A percentile compares a stretch with the other conserved stretches of the same genome.
These are phyloP conservation scores for Rhizopogon salebrosus DNA, from an alignment of 768 basidiomycete genomes.

Conservation along the genomic window DNA sequence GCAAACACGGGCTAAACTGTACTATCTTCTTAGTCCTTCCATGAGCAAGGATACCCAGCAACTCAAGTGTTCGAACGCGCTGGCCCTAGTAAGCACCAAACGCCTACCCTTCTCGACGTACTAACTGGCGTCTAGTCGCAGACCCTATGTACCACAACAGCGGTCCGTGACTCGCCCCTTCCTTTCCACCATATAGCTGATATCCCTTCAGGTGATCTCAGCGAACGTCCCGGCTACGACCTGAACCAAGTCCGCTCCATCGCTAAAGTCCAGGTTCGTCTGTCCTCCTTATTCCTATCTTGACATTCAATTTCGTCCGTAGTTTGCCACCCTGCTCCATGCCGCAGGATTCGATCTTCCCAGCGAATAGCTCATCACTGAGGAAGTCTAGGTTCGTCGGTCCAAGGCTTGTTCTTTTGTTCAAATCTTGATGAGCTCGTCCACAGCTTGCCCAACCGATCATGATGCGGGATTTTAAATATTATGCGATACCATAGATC, in stretches of 20 bases:
- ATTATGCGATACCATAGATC: not conserved
- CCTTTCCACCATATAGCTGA: not conserved
- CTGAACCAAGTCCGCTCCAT: conserved; percentile 78
- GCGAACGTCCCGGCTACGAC: conserved; percentile 76
- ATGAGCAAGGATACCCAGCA: conserved; percentile 77
- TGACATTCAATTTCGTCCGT: not conserved
- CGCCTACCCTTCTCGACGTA: not conserved
- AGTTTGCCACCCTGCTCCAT: conserved; percentile 71
- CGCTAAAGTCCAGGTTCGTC: conserved; percentile 77
- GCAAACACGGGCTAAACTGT: not conserved
- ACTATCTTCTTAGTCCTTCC: conserved; percentile 54
- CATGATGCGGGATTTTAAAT: too few species aligned
- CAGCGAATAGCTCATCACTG: conserved; percentile 47
- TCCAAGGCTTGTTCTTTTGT: not conserved
- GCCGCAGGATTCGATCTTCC: conserved; percentile 53
- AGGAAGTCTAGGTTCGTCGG: conserved; percentile 72
- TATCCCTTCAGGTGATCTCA: conserved; percentile 57
- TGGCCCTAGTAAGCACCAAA: conserved; percentile 51
- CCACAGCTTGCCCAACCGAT: conserved; percentile 60
- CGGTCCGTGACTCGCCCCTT: conserved; percentile 33
- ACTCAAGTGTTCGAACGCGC: conserved; percentile 87
- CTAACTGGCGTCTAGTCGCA: conserved; percentile 44
- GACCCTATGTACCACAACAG: conserved; percentile 91
- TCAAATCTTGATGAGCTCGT: not conserved
- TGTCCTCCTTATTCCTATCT: not conserved